A percentile compares a stretch with the other conserved stretches of the same genome.
phyloP scores from a whole-genome alignment of 2,329 filamentous ascomycete species.

The Claviceps sorghi region DNA sequence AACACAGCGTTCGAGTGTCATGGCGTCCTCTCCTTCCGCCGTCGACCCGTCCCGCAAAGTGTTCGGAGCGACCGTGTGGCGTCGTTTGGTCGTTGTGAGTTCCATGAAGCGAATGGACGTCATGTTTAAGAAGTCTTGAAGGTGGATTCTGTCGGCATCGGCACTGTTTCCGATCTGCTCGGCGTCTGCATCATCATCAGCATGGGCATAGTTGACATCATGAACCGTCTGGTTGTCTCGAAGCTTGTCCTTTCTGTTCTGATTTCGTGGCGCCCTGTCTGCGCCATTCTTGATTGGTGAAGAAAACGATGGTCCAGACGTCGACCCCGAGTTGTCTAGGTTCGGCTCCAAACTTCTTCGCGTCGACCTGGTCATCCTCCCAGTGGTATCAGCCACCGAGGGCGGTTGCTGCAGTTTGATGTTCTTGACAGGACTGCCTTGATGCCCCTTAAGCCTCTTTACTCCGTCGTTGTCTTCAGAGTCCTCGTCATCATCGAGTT shows the following conservation, averaged over 20 bases:
- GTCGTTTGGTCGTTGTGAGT: slow-evolving; percentile 84
- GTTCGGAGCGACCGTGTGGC: slow-evolving; percentile 61
- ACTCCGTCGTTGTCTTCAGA: slow-evolving; percentile 43
- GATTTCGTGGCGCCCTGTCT: slow-evolving; percentile 41
- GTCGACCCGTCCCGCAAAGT: slow-evolving; percentile 27
- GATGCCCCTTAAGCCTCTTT: slow-evolving; percentile 57
- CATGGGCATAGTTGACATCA: slow-evolving; percentile 30
- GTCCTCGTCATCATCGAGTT: slow-evolving; percentile 53
- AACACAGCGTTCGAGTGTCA: slow-evolving; percentile 61
- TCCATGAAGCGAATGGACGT: slow-evolving; percentile 98
- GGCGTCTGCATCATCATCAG: slow-evolving; percentile 23
- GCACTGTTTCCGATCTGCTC: slow-evolving; percentile 32
- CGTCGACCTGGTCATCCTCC: slow-evolving; percentile 37
- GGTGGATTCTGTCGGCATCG: slow-evolving; percentile 49
- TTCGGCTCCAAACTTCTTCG: slow-evolving; percentile 31
- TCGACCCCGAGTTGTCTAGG: slow-evolving; percentile 26
- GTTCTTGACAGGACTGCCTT: slow-evolving; percentile 65
- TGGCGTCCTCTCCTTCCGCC: slow-evolving; percentile 31
- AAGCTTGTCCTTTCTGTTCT: slow-evolving; percentile 40
- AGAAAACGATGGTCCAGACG: slow-evolving; percentile 29
- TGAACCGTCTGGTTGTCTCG: slow-evolving; percentile 31
- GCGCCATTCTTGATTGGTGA: slow-evolving; percentile 29
- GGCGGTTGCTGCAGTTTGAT: slow-evolving; percentile 55
- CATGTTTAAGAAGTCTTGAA: slow-evolving; percentile 88
- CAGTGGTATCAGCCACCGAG: slow-evolving; percentile 51